phyloP scores from a whole-genome alignment of 139 green algal species.

The Ostreobium quekettii region DNA sequence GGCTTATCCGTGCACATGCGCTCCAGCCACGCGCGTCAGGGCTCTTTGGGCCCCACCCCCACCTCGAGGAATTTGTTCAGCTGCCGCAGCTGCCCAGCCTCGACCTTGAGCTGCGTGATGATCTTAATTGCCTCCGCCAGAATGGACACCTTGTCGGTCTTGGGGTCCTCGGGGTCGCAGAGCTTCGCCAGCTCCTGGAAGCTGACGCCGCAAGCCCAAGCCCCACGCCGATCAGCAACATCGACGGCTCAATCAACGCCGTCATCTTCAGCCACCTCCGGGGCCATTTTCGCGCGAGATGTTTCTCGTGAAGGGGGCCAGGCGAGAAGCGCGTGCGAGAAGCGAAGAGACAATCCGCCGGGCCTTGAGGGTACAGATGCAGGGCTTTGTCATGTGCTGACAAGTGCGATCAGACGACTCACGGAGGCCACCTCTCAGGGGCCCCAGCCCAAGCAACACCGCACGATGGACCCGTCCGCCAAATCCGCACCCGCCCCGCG shows the following conservation, averaged over 20 bases:
- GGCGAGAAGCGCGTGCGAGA: too few species aligned
- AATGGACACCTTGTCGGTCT: slow-evolving; percentile 64
- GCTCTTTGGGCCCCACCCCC: neutral
- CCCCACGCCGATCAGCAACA: neutral
- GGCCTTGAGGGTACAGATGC: neutral
- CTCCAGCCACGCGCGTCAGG: neutral
- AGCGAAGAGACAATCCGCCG: neutral
- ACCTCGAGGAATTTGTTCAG: slow-evolving; percentile 75
- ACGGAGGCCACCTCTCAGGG: too few species aligned
- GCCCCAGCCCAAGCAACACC: too few species aligned
- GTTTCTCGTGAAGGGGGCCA: too few species aligned
- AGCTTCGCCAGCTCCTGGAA: slow-evolving; percentile 45
- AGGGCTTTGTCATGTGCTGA: neutral
- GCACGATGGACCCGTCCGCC: too few species aligned
- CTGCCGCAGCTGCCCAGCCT: slow-evolving; percentile 57
- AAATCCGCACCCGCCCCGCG: too few species aligned
- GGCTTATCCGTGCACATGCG: neutral
- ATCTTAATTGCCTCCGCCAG: slow-evolving; percentile 56
- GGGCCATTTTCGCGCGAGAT: neutral
- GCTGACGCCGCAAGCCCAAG: slow-evolving; percentile 30
- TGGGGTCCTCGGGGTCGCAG: slow-evolving; percentile 58
- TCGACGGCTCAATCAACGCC: neutral
- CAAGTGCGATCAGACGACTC: too few species aligned
- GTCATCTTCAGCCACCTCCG: neutral
- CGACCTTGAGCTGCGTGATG: slow-evolving; percentile 44